Percentiles rank a stretch among this genome's conserved stretches.
Conservation (phyloP, 2,329 filamentous ascomycete genomes). For the Botrytis tulipae region DNA sequence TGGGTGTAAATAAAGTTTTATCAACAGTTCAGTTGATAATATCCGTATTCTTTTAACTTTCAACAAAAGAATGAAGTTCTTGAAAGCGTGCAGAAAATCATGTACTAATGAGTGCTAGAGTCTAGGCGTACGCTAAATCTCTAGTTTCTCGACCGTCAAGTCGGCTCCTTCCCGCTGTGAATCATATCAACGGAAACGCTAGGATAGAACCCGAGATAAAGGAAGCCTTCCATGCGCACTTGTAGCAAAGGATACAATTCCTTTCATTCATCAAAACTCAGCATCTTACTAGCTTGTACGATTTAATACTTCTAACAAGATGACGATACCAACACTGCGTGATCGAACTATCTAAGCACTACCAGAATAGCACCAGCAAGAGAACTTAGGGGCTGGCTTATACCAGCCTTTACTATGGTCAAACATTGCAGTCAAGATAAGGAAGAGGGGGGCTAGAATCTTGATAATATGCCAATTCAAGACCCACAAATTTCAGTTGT, state of each 20-base stretch:
- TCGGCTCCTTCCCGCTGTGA: too few species aligned
- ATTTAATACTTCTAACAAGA: not conserved
- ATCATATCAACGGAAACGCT: accelerated
- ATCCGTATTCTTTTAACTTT: too few species aligned
- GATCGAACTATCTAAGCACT: not conserved
- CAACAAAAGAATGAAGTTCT: not conserved
- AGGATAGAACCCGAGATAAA: too few species aligned
- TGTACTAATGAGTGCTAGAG: not conserved
- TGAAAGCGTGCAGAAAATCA: not conserved
- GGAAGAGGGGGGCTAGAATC: not conserved
- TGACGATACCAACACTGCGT: not conserved
- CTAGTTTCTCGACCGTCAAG: not conserved
- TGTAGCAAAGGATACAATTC: not conserved
- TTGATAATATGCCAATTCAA: not conserved
- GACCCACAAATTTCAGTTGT: not conserved
- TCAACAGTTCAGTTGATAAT: not conserved
- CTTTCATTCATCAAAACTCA: not conserved
- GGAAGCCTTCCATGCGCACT: not conserved
- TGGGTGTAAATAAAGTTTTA: not conserved
- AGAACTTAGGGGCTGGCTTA: not conserved
- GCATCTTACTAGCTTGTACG: not conserved
- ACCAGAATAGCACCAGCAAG: not conserved
- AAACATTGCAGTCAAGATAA: not conserved
- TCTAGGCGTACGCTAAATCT: not conserved
- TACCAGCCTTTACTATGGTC: not conserved